phyloP scores from a whole-genome alignment of 2,329 filamentous ascomycete genomes.

The Dryadomyces quercus-mongolicae region DNA sequence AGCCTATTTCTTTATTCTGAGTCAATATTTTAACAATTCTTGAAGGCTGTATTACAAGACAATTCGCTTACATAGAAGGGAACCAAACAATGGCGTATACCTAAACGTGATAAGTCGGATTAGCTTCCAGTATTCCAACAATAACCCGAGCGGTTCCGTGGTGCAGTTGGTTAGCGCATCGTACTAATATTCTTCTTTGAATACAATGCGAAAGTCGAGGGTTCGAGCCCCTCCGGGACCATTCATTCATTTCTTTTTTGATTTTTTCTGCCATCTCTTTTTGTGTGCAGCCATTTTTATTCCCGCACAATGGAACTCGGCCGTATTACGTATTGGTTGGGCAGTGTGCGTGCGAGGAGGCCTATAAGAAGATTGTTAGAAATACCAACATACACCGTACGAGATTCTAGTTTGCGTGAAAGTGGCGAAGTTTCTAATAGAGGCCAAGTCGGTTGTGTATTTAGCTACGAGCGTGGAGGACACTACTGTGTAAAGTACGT shows the following conservation, averaged over 20 bases:
- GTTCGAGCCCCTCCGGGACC: conserved; percentile 15
- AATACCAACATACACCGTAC: no score
- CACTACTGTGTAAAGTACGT: not conserved
- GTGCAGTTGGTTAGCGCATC: conserved; percentile 15
- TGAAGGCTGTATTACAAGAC: not conserved
- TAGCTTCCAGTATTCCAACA: not conserved
- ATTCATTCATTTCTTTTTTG: conserved; percentile 6
- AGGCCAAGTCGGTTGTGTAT: not conserved
- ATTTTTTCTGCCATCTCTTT: not conserved
- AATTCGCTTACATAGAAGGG: not conserved
- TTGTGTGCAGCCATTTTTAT: not conserved
- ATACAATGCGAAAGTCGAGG: conserved; percentile 14
- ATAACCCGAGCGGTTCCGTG: conserved; percentile 10
- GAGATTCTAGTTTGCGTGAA: not conserved
- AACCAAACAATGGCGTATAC: not conserved
- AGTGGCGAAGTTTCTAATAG: not conserved
- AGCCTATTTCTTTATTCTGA: no score
- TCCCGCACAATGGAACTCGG: not conserved
- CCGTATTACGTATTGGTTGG: not conserved
- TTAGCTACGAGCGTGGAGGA: not conserved
- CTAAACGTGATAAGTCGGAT: not conserved
- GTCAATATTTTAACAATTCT: no score
- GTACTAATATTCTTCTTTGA: conserved; percentile 12
- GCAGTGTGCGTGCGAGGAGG: no score
- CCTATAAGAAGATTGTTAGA: no score